Base-by-base conservation (phyloP, 164 flowering plant genomes). In the Kingdonia uniflora region DNA sequence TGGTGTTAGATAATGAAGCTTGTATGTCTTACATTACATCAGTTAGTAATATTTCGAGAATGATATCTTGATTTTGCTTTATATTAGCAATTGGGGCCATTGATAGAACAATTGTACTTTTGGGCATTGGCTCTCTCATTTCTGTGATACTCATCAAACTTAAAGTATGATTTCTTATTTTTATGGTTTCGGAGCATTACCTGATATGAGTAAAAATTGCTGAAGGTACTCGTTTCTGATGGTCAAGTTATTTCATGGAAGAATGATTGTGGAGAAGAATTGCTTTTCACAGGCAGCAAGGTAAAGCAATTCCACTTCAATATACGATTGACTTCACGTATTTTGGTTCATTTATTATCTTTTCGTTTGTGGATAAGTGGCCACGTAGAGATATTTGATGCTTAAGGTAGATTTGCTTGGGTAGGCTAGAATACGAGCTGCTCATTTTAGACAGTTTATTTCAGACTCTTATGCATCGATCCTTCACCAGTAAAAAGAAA, bases 241-340 rank as follows among this genome's bases (percentile, higher is more conserved):
- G 95, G 85, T 42, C 91, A 87, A 62, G 80, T 90, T 45, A 72
- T 84, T 57, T 84, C 95, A 0, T 86, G 97, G 97, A 89, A 80
- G 73, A 89, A 84, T 64, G 80, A 81, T 17, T 75, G 76, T 46
- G 59, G 78, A 54, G 91, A 90, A 63, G 95, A 90, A 51, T 53
- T 90, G 49, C 85, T 87, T 35, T 90, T 78, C 56, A 73, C 58
- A 73, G 85, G 85, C 76, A 77, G 74, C 71, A 90, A 87, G 95
- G 95, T 90, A 68, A 57, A 49, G 16, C 15, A 23, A 41, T 26
- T 55, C n/a, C 38, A 12, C 25, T 49, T 38, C 21, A 52, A 14
- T 43, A 26, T 19, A n/a, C n/a, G n/a, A n/a, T n/a, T n/a, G n/a
- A n/a, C n/a, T n/a, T n/a, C n/a, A n/a, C n/a, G n/a, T n/a, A n/a